phyloP scores from a whole-genome alignment of 2,329 filamentous ascomycete genomes.

The Aureobasidium pullulans region DNA sequence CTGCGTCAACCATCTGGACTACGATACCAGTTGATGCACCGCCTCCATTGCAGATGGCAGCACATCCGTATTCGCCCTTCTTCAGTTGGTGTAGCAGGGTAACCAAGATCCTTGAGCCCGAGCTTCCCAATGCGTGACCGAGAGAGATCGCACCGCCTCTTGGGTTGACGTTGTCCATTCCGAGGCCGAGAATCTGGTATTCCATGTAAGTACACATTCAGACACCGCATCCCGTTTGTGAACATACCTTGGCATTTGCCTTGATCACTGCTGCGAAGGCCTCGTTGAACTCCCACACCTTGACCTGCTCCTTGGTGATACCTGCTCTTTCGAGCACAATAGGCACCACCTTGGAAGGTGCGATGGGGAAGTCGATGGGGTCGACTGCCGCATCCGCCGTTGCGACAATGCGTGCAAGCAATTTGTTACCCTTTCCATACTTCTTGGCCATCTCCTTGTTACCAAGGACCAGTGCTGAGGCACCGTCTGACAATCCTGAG shows the following conservation, averaged over 20 bases:
- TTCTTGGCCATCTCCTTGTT: conserved; percentile 73
- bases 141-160: conserved; percentile 87
- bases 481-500: conserved; percentile 90
- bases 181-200: conserved; percentile 67
- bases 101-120: conserved; percentile 81
- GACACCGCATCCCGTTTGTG: neutral
- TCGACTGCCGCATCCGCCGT: conserved; percentile 87
- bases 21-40: conserved; percentile 88
- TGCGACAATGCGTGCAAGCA: conserved; percentile 78
- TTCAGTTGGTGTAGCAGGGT: conserved; percentile 87
- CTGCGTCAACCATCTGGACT: conserved; percentile 64
- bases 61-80: conserved; percentile 87
- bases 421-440: conserved; percentile 69
- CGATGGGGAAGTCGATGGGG: conserved; percentile 87
- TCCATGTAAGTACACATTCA: conserved; percentile 15
- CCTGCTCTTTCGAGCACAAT: conserved; percentile 82
- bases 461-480: conserved; percentile 78
- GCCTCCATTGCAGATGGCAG: conserved; percentile 94
- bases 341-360: conserved; percentile 85
- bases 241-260: conserved; percentile 72
- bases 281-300: conserved; percentile 98
- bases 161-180: conserved; percentile 74
- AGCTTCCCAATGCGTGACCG: conserved; percentile 88
- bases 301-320: conserved; percentile 83
- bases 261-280: conserved; percentile 94